Base-by-base conservation (phyloP, 176 grass and related monocot genomes). In the Poa pratensis region DNA sequence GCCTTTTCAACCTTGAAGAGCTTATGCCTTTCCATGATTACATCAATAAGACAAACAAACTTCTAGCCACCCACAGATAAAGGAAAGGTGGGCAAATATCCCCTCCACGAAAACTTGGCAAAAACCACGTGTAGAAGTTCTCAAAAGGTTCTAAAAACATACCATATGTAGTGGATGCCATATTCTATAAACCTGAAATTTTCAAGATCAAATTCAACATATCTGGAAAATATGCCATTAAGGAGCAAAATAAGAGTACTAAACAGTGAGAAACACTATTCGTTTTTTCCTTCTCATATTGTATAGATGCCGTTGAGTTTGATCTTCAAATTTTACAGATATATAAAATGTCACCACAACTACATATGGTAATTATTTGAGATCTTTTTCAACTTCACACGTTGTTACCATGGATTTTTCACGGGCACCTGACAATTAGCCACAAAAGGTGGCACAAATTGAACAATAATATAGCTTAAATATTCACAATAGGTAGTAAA, bases 391-490 rank as follows among this genome's bases (percentile, higher is more conserved):
- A 74, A 74, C 14, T 51, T 75, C 15, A 19, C 17, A 32, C 0
- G 2, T 75, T 27, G 9, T 50, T 52, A 17, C 46, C 24, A 75
- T 2, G 0, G 24, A 74, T 23, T 50, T 74, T 74, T 27, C 46
- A 75, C 16, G 7, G 24, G 26, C 30, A 9, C 7, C 16, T 32
- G 72, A 75, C 52, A 75, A 10, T 52, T 52, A 32, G 1, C 72
- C 16, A 82, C 10, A 1, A 78, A 45, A 28, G 3, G 8, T 67
- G 45, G 22, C 11, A 48, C 54, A 90, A 58, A 66, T 66, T 12
- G 79, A 79, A 83, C 16, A 13, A 49, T 40, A 83, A 55, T 73
- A 86, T 52, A 30, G 75, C 23, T 28, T 61, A 63, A 7, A 7
- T 74, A 18, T 26, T 82, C 46, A 48, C 48, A 78, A 55, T 43